These are phyloP conservation scores for Phytophthora macrochlamydospora DNA, from an alignment of 352 stramenopile genomes.

Conservation along the genomic window DNA sequence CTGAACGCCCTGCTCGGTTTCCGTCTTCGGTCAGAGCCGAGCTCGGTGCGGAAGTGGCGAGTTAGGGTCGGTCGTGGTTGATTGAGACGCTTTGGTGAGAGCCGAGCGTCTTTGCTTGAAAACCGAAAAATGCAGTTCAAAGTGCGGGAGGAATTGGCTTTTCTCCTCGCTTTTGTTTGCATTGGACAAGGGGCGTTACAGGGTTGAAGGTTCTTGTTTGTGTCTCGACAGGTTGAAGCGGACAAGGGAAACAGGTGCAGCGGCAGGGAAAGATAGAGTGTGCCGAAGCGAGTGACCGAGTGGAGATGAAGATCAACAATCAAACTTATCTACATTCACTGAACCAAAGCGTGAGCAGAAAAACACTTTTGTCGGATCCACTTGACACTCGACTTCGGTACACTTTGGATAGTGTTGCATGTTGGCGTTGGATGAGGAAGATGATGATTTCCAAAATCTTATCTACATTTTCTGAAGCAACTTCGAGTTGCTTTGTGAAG, in stretches of 20 bases:
- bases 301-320: constrained; percentile 70
- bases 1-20: constrained; percentile 17
- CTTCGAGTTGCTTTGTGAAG: constrained; percentile 28
- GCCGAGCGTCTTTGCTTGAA: constrained; percentile 34
- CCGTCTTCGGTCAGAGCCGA: constrained; percentile 14
- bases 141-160: constrained; percentile 18
- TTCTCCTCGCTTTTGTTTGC: constrained; percentile 33
- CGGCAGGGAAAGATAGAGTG: neutral
- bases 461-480: constrained; percentile 72
- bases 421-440: constrained; percentile 41
- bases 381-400: constrained; percentile 22
- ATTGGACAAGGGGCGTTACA: constrained; percentile 14
- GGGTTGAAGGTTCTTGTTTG: constrained; percentile 9
- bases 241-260: neutral
- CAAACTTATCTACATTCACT: constrained; percentile 73
- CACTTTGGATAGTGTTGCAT: constrained; percentile 15
- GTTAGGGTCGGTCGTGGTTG: constrained; percentile 34
- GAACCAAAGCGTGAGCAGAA: constrained; percentile 48
- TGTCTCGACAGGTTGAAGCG: constrained; percentile 13
- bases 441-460: constrained; percentile 74
- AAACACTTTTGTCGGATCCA: constrained; percentile 37
- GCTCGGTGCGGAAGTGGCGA: neutral
- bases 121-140: constrained; percentile 33
- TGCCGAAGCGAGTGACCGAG: constrained; percentile 20
- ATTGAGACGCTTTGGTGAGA: constrained; percentile 25